phyloP scores from a whole-genome alignment of 108 stramenopile species.

The Cylindrotheca closterium region DNA sequence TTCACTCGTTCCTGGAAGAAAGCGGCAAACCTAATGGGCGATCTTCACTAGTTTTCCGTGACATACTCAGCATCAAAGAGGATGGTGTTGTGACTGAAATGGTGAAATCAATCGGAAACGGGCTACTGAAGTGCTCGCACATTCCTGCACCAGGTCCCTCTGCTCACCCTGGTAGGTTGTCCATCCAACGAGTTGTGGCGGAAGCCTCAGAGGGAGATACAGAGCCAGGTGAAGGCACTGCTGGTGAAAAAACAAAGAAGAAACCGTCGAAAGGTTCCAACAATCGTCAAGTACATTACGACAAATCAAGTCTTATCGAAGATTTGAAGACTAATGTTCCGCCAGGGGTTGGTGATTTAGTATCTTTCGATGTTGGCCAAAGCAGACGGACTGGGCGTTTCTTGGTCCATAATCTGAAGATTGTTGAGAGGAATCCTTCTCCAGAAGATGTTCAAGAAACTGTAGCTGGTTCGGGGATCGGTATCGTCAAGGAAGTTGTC shows the following conservation, averaged over 20 bases:
- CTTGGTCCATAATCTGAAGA: slow-evolving; percentile 45
- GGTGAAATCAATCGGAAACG: slow-evolving; percentile 37
- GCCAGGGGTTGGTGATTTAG: slow-evolving; percentile 52
- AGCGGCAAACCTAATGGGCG: slow-evolving; percentile 35
- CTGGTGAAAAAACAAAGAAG: slow-evolving; percentile 12
- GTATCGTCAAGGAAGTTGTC: slow-evolving; percentile 72
- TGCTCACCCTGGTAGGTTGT: slow-evolving; percentile 39
- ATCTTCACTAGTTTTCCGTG: slow-evolving; percentile 50
- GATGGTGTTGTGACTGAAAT: slow-evolving; percentile 53
- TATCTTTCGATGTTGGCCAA: slow-evolving; percentile 57
- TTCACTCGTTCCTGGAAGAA: slow-evolving; percentile 48
- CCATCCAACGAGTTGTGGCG: slow-evolving; percentile 38
- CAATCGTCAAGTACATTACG: slow-evolving; percentile 46
- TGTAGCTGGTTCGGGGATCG: slow-evolving; percentile 37
- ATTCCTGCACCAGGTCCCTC: slow-evolving; percentile 22
- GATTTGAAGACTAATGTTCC: slow-evolving; percentile 49
- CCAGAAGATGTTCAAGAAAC: neutral
- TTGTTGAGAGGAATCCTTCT: slow-evolving; percentile 40
- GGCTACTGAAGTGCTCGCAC: slow-evolving; percentile 36
- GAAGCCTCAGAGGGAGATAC: slow-evolving; percentile 1
- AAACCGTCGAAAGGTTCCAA: slow-evolving; percentile 19
- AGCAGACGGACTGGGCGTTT: slow-evolving; percentile 51
- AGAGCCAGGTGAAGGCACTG: slow-evolving; percentile 5
- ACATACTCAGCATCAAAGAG: slow-evolving; percentile 57
- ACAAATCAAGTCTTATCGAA: slow-evolving; percentile 46